These are phyloP conservation scores for Jacaranda copaia DNA, from an alignment of 257 asterid species.

Conservation along the genomic window DNA sequence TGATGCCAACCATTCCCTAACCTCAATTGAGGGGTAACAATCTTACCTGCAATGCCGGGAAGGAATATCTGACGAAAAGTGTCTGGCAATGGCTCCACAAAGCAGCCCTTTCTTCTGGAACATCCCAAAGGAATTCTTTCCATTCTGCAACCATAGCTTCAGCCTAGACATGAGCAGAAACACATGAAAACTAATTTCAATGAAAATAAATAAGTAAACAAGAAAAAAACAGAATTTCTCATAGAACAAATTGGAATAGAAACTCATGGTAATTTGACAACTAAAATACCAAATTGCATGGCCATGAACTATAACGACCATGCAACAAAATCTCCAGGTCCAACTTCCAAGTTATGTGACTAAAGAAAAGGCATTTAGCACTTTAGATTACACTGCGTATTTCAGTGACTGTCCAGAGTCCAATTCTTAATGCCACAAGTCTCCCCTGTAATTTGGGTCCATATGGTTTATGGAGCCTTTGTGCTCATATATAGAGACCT, in stretches of 20 bases:
- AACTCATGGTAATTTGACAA: slow-evolving; percentile 17
- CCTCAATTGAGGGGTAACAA: slow-evolving; percentile 32
- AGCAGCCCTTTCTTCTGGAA: slow-evolving; percentile 96
- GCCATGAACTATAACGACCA: slow-evolving; percentile 17
- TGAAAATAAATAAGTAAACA: slow-evolving; percentile 25
- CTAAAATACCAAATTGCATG: background rate
- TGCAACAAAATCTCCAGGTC: slow-evolving; percentile 16
- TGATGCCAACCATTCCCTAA: slow-evolving; percentile 28
- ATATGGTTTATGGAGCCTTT: too few relatives aligned
- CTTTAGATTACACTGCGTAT: background rate
- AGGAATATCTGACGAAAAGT: slow-evolving; percentile 84
- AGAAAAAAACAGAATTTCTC: background rate
- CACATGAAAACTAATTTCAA: slow-evolving; percentile 33
- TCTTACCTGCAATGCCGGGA: slow-evolving; percentile 85
- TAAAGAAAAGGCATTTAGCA: slow-evolving; percentile 7
- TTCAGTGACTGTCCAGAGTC: slow-evolving; percentile 6
- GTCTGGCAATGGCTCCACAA: slow-evolving; percentile 98
- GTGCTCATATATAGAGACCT: too few relatives aligned
- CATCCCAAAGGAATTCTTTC: slow-evolving; percentile 99
- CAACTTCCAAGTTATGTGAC: slow-evolving; percentile 17
- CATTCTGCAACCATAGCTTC: slow-evolving; percentile 99
- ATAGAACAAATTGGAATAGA: slow-evolving; percentile 22
- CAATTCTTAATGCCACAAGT: background rate
- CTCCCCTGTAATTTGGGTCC: too few relatives aligned
- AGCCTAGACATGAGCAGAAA: slow-evolving; percentile 68